These are phyloP conservation scores for Verticillium longisporum DNA, from an alignment of 2,329 filamentous ascomycete species.

Conservation along the genomic window DNA sequence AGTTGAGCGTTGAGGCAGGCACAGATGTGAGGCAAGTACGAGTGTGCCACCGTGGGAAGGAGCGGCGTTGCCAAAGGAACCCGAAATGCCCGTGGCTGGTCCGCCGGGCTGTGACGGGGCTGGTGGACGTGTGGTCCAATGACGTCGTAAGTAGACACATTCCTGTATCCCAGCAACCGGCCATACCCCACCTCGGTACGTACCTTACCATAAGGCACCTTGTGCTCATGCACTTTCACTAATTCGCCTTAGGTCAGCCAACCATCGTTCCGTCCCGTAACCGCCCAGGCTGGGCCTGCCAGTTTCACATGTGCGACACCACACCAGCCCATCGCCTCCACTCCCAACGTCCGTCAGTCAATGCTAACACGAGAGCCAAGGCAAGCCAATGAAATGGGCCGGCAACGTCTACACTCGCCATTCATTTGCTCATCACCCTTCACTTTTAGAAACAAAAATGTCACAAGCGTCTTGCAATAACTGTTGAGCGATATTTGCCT, in stretches of 20 bases:
- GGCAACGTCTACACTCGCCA: too few relatives aligned
- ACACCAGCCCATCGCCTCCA: neutral
- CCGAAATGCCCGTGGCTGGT: constrained; percentile 15
- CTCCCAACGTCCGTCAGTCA: neutral
- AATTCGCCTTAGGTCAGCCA: too few relatives aligned
- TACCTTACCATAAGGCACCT: neutral
- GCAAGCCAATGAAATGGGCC: too few relatives aligned
- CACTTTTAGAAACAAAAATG: neutral
- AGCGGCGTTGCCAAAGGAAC: constrained; percentile 17
- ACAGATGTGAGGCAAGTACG: neutral
- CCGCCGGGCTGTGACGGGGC: neutral
- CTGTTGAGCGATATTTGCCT: neutral
- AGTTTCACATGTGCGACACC: neutral
- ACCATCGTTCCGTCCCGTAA: neutral
- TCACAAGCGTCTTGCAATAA: neutral
- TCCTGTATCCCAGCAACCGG: constrained; percentile 16
- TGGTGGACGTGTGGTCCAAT: constrained; percentile 9
- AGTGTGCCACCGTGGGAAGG: neutral
- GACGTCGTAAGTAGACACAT: constrained; percentile 26
- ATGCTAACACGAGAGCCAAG: neutral
- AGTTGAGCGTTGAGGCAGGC: too few relatives aligned
- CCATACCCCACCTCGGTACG: neutral
- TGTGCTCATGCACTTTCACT: too few relatives aligned
- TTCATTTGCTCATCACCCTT: too few relatives aligned
- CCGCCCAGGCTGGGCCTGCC: neutral